Conservation (phyloP, 1,284 basidiomycete genomes). For the Leucoagaricus sp. region DNA sequence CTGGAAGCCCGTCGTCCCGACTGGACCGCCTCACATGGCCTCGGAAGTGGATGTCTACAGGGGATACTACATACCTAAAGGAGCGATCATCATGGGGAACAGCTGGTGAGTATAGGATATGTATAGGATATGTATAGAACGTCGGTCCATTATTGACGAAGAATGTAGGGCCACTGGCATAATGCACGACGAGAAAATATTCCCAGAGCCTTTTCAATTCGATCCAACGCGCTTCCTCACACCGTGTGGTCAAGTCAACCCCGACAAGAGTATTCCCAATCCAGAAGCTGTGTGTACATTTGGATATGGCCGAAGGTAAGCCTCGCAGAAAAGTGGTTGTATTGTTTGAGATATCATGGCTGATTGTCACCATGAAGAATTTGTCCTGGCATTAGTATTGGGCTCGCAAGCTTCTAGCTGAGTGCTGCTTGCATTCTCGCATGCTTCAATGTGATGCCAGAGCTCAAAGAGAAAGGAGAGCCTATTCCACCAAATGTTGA, state of each 20-base stretch:
- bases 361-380: not conserved
- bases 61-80: slow-evolving; percentile 19
- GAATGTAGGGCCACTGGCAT: slow-evolving; percentile 39
- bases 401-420: slow-evolving; percentile 9
- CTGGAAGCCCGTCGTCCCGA: slow-evolving; percentile 55
- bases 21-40: slow-evolving; percentile 5
- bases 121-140: not conserved
- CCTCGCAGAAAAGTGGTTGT: not conserved
- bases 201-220: slow-evolving; percentile 24
- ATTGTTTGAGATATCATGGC: no score
- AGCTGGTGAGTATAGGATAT: slow-evolving; percentile 13
- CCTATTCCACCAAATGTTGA: not conserved
- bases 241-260: not conserved
- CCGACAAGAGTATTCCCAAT: slow-evolving; percentile 1
- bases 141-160: not conserved
- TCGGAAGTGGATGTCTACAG: slow-evolving; percentile 19
- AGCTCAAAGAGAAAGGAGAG: not conserved
- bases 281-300: slow-evolving; percentile 8
- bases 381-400: slow-evolving; percentile 12
- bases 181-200: slow-evolving; percentile 38
- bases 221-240: slow-evolving; percentile 16
- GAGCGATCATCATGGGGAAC: slow-evolving; percentile 17
- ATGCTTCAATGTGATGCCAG: slow-evolving; percentile 10
- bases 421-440: slow-evolving; percentile 11
- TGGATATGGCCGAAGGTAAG: slow-evolving; percentile 13